Base-by-base conservation (phyloP, 306 rosid genomes). In the Glycyrrhiza uralensis region DNA sequence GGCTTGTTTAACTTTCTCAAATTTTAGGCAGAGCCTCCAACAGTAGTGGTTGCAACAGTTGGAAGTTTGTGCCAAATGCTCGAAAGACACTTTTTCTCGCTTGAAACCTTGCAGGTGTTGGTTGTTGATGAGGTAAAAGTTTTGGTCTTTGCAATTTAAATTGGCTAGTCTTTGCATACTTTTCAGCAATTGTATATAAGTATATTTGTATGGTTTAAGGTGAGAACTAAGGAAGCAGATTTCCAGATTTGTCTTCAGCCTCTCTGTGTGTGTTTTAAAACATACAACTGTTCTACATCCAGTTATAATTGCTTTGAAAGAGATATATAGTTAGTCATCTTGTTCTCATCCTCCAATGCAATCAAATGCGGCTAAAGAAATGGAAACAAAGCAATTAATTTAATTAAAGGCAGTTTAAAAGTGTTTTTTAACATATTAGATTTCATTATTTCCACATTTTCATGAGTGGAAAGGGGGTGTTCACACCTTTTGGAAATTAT, bases 21-120 rank as follows among this genome's bases (percentile, higher is more conserved):
- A 74, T 68, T 84, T 79, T 66, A 94, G 99, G 96, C 96, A 9
- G 97, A 94, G 75, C 97, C 99, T 73, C 97, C 97, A 72, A 59
- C 82, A 50, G 71, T 94, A 67, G 84, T 91, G 59, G 95, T 94
- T 46, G 99, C 97, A 30, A 91, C 96, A 20, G 87, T 91, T 42
- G 89, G 80, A 54, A 89, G 98, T 85, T 82, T 94, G 79, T 86
- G 97, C 81, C 97, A 83, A 63, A 91, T 91, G 90, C 83, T 94
- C 67, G 92, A 87, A 82, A 87, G 85, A 77, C 79, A 74, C 47
- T 28, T 69, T 26, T 71, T 94, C 57, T 77, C 77, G 69, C 97
- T 94, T 63, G 89, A 84, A 41, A 79, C 95, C 26, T 69, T 94
- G 84, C 79, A 57, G 56, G 91, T 87, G 80, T 79, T 94, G 72